Evolutionary conservation across 2,329 filamentous ascomycete species (phyloP).

Genomic region (Elsinoe fawcettii): DNA sequence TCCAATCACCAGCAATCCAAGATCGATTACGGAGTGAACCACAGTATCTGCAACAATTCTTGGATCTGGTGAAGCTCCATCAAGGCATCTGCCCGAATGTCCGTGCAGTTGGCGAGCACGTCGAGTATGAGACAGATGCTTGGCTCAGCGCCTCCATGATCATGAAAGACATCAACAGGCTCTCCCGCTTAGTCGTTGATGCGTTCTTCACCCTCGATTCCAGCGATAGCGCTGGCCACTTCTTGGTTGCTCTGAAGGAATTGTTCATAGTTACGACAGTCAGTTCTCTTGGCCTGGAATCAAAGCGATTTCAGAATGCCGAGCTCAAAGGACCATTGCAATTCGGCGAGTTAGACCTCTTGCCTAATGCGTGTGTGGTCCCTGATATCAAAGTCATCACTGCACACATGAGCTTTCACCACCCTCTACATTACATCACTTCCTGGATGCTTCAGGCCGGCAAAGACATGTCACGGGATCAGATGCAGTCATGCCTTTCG

Average conservation of each 20-base stretch:
- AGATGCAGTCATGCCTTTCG: slow-evolving; percentile 58
- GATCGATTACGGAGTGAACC: slow-evolving; percentile 73
- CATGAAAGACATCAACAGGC: slow-evolving; percentile 86
- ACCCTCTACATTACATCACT: slow-evolving; percentile 88
- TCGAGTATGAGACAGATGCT: slow-evolving; percentile 95
- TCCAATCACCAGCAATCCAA: slow-evolving; percentile 81
- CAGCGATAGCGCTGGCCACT: slow-evolving; percentile 31
- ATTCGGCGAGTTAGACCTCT: slow-evolving; percentile 56
- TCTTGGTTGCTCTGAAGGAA: slow-evolving; percentile 54
- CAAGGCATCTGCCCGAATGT: slow-evolving; percentile 96
- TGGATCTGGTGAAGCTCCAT: slow-evolving; percentile 90
- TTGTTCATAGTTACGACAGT: slow-evolving; percentile 78
- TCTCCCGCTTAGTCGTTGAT: slow-evolving; percentile 81
- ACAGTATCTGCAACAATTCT: slow-evolving; percentile 84
- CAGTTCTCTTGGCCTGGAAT: slow-evolving; percentile 83
- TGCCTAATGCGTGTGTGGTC: slow-evolving; percentile 36
- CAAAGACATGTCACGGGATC: slow-evolving; percentile 61
- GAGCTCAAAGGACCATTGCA: slow-evolving; percentile 81
- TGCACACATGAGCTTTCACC: slow-evolving; percentile 92
- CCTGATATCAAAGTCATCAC: slow-evolving; percentile 84
- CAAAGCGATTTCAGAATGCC: slow-evolving; percentile 71
- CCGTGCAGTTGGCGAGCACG: slow-evolving; percentile 85
- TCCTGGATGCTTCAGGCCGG: slow-evolving; percentile 94
- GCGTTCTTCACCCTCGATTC: slow-evolving; percentile 50
- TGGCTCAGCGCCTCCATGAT: slow-evolving; percentile 97